Conservation (phyloP, 2,329 filamentous ascomycete species). For the Phialophora expanda region DNA sequence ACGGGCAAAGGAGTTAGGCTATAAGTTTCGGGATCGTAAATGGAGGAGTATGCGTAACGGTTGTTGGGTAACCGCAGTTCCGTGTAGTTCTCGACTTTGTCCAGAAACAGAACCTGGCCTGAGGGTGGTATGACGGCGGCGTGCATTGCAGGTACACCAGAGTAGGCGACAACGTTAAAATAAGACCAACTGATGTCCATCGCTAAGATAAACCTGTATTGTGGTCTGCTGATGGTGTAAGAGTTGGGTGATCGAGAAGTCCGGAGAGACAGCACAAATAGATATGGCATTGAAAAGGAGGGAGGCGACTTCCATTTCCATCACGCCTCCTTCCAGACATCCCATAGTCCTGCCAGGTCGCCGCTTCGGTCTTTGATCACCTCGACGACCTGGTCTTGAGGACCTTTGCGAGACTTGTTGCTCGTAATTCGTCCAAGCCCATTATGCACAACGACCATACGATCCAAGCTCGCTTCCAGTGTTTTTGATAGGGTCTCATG, state of each 20-base stretch:
- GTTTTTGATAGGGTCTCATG: constrained; percentile 26
- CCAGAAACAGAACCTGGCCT: constrained; percentile 64
- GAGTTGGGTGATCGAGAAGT: neutral
- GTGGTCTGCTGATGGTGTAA: neutral
- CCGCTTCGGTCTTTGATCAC: constrained; percentile 33
- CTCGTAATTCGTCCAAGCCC: constrained; percentile 19
- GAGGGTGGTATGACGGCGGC: constrained; percentile 66
- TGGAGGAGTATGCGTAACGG: constrained; percentile 64
- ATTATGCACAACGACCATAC: constrained; percentile 32
- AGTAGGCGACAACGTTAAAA: constrained; percentile 58
- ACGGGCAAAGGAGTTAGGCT: constrained; percentile 23
- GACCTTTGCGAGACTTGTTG: neutral
- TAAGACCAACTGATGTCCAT: constrained; percentile 27
- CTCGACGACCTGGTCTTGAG: constrained; percentile 26
- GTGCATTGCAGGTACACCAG: constrained; percentile 66
- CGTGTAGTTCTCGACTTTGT: constrained; percentile 69
- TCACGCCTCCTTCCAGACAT: constrained; percentile 25
- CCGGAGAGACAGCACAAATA: neutral
- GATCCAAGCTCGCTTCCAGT: constrained; percentile 27
- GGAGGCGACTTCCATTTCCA: neutral
- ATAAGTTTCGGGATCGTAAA: constrained; percentile 62
- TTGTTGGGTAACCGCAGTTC: constrained; percentile 60
- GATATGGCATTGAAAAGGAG: neutral
- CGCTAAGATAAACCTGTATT: constrained; percentile 11
- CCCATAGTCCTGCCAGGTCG: constrained; percentile 28